phyloP scores from a whole-genome alignment of 108 stramenopile genomes.

The Aurantiochytrium sp. region DNA sequence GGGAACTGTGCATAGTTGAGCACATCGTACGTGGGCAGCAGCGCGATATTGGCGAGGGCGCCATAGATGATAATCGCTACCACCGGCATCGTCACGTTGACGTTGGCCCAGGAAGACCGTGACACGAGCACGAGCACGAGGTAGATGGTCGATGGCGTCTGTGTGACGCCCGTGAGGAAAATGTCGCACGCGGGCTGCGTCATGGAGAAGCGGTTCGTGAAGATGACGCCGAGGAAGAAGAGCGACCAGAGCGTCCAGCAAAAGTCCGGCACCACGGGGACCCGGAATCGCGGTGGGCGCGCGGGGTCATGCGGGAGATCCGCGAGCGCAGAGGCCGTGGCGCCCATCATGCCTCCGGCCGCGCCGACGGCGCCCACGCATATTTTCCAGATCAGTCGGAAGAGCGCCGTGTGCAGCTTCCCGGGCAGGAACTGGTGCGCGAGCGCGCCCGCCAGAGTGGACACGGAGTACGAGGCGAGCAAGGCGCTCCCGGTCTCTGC shows the following conservation, averaged over 20 bases:
- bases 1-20: slow-evolving; percentile 57
- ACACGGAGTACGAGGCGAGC: slow-evolving; percentile 59
- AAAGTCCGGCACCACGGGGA: slow-evolving; percentile 40
- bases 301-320: background rate
- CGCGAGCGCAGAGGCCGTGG: slow-evolving; percentile 45
- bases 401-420: slow-evolving; percentile 56
- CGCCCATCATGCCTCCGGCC: slow-evolving; percentile 69
- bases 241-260: slow-evolving; percentile 68
- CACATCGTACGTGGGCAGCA: slow-evolving; percentile 74
- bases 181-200: slow-evolving; percentile 83
- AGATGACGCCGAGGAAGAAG: slow-evolving; percentile 52
- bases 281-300: background rate
- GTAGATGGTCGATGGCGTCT: slow-evolving; percentile 68
- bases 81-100: background rate
- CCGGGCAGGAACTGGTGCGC: slow-evolving; percentile 62
- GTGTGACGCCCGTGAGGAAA: slow-evolving; percentile 75
- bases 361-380: slow-evolving; percentile 73
- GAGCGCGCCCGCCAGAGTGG: slow-evolving; percentile 64
- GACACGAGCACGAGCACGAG: slow-evolving; percentile 41
- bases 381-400: slow-evolving; percentile 69
- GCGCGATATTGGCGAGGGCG: slow-evolving; percentile 69
- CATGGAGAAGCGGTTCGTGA: slow-evolving; percentile 61
- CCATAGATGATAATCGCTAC: slow-evolving; percentile 58
- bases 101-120: background rate
- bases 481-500: slow-evolving; percentile 37